Conservation (phyloP, 148 eudicot species). For the Fagopyrum esculentum region DNA sequence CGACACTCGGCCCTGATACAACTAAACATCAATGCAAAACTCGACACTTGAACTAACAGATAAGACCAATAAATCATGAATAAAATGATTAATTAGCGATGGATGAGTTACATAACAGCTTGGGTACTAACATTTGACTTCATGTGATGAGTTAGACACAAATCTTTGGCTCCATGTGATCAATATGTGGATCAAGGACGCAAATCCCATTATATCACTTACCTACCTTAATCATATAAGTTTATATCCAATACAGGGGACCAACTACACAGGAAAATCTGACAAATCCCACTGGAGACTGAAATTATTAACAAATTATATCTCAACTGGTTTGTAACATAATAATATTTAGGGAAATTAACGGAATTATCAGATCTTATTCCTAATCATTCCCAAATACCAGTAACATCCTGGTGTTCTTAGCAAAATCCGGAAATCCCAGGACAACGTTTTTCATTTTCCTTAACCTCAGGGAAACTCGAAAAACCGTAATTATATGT, state of each 20-base stretch:
- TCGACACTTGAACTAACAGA: background rate
- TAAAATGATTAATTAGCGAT: background rate
- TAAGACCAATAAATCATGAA: background rate
- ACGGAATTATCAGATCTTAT: background rate
- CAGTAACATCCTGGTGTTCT: no score
- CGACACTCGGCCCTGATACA: no score
- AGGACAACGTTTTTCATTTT: no score
- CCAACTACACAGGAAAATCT: background rate
- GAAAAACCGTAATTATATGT: no score
- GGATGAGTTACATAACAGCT: background rate
- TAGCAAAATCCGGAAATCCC: no score
- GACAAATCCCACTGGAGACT: background rate
- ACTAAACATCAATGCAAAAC: no score
- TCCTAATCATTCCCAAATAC: no score
- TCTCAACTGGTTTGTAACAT: background rate
- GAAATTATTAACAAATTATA: background rate
- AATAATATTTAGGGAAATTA: background rate
- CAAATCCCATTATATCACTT: background rate
- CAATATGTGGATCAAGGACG: background rate
- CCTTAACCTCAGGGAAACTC: no score
- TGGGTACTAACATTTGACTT: background rate
- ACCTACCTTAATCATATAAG: background rate
- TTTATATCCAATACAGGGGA: background rate
- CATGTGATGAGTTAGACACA: background rate
- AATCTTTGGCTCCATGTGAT: slow-evolving; percentile 2